Base-by-base conservation (phyloP, 176 grass and related monocot species). In the Tillandsia leiboldiana region DNA sequence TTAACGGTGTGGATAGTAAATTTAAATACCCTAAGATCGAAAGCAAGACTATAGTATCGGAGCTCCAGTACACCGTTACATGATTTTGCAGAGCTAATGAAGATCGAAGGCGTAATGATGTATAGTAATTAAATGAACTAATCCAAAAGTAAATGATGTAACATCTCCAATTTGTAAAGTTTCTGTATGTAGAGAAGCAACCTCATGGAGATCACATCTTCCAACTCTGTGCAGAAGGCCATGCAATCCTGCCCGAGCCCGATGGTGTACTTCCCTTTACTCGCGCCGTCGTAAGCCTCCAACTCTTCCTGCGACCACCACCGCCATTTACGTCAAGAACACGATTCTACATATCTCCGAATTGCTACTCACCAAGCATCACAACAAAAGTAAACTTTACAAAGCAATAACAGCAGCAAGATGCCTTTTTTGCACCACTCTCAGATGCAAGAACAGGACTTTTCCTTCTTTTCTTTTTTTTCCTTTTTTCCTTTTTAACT, bases 181-280 rank as follows among this genome's bases (percentile, higher is more conserved):
- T 8, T 59, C n/a, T 15, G 3, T 59, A 59, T 8, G 12, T 7
- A 58, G 12, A 58, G 18, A n/a, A 3, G 54, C n/a, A 76, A 92
- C 93, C 93, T 86, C 94, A 93, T 99, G 2, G 89, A 99, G 42
- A 99, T 99, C 5, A 99, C 94, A 77, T 99, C 94, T 79, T 99
- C 94, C 20, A 93, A 72, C 53, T 99, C 87, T 57, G 84, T 88
- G 77, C 89, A 93, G 10, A 93, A 99, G 65, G 84, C 94, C 94
- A 99, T 99, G 70, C 84, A 88, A 53, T 99, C 90, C 72, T 99
- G 94, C 52, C 90, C 94, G 20, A 99, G 94, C 9, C 94, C 94
- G 50, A 99, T 87, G 9, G 94, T 99, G 26, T 99, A 99, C 70
- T 99, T 99, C 15, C 94, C 94, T 64, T 93, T 93, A 77, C 87